Evolutionary conservation across 768 basidiomycete species (phyloP).

Genomic region (Leucosporidium creatinivorum): DNA sequence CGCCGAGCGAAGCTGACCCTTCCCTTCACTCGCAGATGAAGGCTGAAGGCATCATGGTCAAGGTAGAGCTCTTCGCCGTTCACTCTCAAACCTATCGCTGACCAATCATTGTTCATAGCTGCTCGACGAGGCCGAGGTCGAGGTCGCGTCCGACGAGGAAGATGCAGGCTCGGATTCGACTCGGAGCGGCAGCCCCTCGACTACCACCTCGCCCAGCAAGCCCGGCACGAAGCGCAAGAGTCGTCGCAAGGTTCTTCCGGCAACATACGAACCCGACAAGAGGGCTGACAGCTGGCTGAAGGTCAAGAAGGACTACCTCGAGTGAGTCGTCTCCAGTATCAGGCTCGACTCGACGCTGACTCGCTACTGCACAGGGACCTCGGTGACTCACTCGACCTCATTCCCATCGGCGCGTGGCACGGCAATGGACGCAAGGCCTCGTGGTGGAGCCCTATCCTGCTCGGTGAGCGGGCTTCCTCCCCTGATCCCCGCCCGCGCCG

Average conservation of each 20-base stretch:
- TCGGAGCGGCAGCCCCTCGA: not conserved
- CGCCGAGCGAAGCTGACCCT: not conserved
- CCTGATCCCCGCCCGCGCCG: not conserved
- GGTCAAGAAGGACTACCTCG: constrained; percentile 84
- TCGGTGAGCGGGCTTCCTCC: constrained; percentile 45
- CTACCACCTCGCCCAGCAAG: not conserved
- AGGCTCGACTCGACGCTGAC: constrained; percentile 35
- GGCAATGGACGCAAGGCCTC: constrained; percentile 70
- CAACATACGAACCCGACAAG: constrained; percentile 82
- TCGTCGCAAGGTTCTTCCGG: constrained; percentile 63
- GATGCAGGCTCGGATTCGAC: constrained; percentile 38
- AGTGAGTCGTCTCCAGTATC: constrained; percentile 57
- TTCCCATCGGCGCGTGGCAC: constrained; percentile 42
- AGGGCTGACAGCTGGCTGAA: constrained; percentile 82
- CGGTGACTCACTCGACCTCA: constrained; percentile 43
- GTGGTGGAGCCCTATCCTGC: constrained; percentile 87
- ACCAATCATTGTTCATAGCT: constrained; percentile 47
- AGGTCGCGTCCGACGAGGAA: constrained; percentile 40
- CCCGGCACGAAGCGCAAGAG: constrained; percentile 28
- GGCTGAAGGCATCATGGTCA: constrained; percentile 92
- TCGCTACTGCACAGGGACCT: constrained; percentile 9
- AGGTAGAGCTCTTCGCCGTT: constrained; percentile 43
- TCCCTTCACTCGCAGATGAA: constrained; percentile 47
- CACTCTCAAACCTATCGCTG: constrained; percentile 5
- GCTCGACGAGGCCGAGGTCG: constrained; percentile 51